Conservation (phyloP, 441 rosid genomes). For the Pelargonium citronellum region DNA sequence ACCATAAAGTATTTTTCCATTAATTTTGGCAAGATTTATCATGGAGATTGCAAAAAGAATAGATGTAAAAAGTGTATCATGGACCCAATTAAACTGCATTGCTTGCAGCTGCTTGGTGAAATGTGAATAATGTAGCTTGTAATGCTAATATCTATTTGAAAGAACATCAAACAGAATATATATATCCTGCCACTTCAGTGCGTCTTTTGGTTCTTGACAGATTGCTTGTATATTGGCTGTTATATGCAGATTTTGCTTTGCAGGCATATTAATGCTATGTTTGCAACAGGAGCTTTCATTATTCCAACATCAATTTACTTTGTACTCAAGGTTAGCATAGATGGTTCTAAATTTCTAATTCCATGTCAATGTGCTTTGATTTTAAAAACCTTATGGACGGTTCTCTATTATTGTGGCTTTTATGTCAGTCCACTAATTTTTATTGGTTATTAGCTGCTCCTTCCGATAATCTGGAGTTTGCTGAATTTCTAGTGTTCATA, state of each 20-base stretch:
- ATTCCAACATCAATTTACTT: slow-evolving; percentile 84
- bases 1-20: background rate
- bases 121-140: background rate
- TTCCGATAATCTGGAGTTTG: background rate
- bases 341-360: background rate
- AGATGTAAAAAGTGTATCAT: background rate
- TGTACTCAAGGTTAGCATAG: slow-evolving; percentile 60
- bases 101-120: background rate
- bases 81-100: background rate
- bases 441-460: background rate
- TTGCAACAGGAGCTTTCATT: slow-evolving; percentile 80
- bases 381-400: background rate
- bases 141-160: background rate
- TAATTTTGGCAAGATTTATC: background rate
- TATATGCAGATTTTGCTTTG: slow-evolving; percentile 75
- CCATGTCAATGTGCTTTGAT: background rate
- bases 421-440: background rate
- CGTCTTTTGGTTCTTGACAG: slow-evolving; percentile 16
- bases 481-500: background rate
- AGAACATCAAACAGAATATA: background rate
- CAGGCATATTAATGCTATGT: slow-evolving; percentile 44
- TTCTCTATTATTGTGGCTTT: background rate
- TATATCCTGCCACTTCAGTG: background rate
- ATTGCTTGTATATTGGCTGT: slow-evolving; percentile 27
- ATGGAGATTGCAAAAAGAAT: background rate